These are phyloP conservation scores for Lotus japonicus DNA, from an alignment of 306 rosid species.

Conservation along the genomic window DNA sequence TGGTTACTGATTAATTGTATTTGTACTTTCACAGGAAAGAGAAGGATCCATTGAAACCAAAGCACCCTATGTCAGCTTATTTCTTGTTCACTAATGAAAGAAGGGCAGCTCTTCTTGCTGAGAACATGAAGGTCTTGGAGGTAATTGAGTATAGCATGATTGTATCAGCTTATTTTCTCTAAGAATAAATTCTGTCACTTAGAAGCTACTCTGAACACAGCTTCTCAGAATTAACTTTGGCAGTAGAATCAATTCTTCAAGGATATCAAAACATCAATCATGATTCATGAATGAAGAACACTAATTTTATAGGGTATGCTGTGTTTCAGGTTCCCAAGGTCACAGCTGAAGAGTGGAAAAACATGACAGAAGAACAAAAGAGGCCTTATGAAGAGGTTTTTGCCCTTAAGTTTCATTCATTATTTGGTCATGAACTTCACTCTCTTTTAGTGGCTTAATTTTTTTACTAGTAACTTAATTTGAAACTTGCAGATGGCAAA, in stretches of 20 bases:
- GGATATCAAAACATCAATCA: no score
- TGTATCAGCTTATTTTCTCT: no score
- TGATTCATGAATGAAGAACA: background rate
- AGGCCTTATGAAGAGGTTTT: constrained; percentile 79
- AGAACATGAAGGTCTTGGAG: constrained; percentile 55
- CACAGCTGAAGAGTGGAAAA: constrained; percentile 85
- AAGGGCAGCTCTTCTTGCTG: constrained; percentile 53
- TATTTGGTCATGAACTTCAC: background rate
- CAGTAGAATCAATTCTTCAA: no score
- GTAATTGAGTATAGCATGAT: constrained; percentile 33
- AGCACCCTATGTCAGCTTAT: constrained; percentile 82
- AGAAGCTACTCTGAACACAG: no score
- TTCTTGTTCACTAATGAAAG: constrained; percentile 69
- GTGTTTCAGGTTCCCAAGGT: constrained; percentile 56
- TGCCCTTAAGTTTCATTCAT: background rate
- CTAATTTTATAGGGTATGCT: background rate
- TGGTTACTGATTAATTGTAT: background rate
- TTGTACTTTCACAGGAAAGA: constrained; percentile 50
- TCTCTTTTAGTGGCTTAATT: background rate
- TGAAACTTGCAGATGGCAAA: constrained; percentile 49
- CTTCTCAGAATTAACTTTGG: no score
- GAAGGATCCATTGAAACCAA: constrained; percentile 91
- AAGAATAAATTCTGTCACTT: no score
- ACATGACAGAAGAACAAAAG: constrained; percentile 55
- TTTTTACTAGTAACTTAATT: background rate